Evolutionary conservation across 73 alveolate species (phyloP).

Genomic region (Breviolum minutum): DNA sequence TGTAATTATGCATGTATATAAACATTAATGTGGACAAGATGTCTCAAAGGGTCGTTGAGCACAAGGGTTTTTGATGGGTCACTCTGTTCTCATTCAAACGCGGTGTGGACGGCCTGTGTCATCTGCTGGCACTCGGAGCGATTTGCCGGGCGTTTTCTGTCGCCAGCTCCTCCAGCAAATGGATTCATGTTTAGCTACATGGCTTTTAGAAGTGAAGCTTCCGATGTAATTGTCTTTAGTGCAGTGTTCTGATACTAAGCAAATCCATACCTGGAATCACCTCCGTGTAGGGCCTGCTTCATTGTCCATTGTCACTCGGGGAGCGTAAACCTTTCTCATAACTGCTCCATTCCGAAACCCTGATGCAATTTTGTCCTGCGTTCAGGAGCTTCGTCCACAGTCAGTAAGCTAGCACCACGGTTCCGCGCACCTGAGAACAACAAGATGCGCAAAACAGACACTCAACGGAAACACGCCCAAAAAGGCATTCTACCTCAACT

Average conservation of each 20-base stretch:
- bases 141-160: neutral
- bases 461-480: neutral
- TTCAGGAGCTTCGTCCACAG: neutral
- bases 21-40: neutral
- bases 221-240: no score
- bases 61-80: neutral
- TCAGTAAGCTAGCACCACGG: slow-evolving; percentile 19
- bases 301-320: no score
- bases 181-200: no score
- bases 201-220: no score
- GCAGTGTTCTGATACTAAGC: no score
- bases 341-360: neutral
- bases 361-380: neutral
- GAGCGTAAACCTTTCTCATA: no score
- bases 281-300: no score
- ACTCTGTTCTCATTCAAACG: no score
- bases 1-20: no score
- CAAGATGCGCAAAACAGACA: neutral
- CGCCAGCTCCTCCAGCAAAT: no score
- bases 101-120: neutral
- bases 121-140: slow-evolving; percentile 6
- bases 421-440: slow-evolving; percentile 10
- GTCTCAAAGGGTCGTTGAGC: neutral
- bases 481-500: no score
- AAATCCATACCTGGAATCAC: no score